Percentiles rank a stretch among this genome's conserved stretches.
Conservation (phyloP, 1,139 yeast genomes). For the Taiozyma sp. region DNA sequence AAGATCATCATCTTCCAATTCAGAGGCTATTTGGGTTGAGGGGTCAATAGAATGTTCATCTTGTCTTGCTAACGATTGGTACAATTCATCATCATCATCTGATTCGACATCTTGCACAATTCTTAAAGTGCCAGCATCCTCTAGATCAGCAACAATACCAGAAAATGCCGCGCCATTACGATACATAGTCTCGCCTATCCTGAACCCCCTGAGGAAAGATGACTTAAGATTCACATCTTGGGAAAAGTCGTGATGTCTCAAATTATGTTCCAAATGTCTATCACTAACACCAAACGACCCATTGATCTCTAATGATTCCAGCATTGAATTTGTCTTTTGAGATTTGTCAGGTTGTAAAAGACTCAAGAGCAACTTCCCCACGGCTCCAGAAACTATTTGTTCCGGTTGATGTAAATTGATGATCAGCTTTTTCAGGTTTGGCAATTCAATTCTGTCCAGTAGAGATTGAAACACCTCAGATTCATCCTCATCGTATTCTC, state of each 20-base stretch:
- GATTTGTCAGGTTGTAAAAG: not conserved
- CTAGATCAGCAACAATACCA: not conserved
- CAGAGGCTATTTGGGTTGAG: not conserved
- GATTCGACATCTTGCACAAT: not conserved
- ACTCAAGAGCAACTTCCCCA: not conserved
- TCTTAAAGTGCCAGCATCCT: not conserved
- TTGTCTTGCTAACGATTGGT: not conserved
- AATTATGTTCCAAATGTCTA: conserved; percentile 15
- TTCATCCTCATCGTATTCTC: conserved; percentile 1
- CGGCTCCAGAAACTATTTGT: not conserved
- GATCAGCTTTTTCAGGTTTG: conserved; percentile 2
- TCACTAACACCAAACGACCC: conserved; percentile 19
- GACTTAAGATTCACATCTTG: conserved; percentile 12
- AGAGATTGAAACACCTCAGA: not conserved
- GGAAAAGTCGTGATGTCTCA: conserved; percentile 15
- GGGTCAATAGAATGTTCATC: not conserved
- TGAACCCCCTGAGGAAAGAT: conserved; percentile 11
- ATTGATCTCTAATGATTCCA: conserved; percentile 15
- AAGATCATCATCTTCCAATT: conserved; percentile 2
- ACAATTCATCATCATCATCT: not conserved
- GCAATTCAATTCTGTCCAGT: conserved; percentile 1
- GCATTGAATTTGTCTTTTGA: not conserved
- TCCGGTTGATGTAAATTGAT: conserved; percentile 1
- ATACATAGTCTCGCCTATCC: conserved; percentile 1
- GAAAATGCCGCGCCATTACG: not conserved